Evolutionary conservation across 2,329 filamentous ascomycete genomes (phyloP).

Genomic region (Colletotrichum noveboracense): DNA sequence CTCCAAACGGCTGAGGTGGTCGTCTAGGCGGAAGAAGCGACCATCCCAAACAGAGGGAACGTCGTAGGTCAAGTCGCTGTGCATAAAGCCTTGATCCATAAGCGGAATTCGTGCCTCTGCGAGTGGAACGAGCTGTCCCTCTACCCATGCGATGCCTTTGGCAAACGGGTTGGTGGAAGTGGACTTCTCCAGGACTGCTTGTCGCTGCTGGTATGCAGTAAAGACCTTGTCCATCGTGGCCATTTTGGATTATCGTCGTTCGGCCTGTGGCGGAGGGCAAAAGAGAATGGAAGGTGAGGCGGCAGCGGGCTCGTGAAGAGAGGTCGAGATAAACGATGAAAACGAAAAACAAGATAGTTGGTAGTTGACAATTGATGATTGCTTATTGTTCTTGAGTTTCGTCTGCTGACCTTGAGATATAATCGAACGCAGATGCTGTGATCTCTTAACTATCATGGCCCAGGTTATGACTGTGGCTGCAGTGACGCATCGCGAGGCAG

Average conservation of each 20-base stretch:
- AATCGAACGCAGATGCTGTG: background rate
- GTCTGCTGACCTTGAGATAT: background rate
- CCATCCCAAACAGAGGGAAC: conserved; percentile 58
- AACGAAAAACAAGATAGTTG: background rate
- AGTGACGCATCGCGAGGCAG: background rate
- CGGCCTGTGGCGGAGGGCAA: background rate
- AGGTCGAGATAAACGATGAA: background rate
- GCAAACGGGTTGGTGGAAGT: conserved; percentile 38
- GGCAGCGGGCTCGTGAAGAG: background rate
- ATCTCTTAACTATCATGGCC: background rate
- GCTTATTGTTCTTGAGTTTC: background rate
- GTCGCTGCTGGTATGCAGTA: background rate
- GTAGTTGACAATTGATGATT: background rate
- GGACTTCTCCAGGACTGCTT: background rate
- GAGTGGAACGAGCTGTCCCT: conserved; percentile 46
- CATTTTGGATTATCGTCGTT: conserved; percentile 30
- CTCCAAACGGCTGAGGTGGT: conserved; percentile 51
- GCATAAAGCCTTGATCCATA: conserved; percentile 56
- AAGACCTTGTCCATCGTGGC: conserved; percentile 47
- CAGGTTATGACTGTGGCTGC: background rate
- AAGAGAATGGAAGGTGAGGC: background rate
- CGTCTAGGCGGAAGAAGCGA: conserved; percentile 55
- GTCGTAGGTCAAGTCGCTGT: conserved; percentile 57
- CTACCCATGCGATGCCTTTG: conserved; percentile 52
- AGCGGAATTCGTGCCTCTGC: conserved; percentile 53